Evolutionary conservation across 495 filamentous ascomycete genomes (phyloP), one percentile per base, ranked within the genome.

Genomic region (Penicillium cinerascens): DNA sequence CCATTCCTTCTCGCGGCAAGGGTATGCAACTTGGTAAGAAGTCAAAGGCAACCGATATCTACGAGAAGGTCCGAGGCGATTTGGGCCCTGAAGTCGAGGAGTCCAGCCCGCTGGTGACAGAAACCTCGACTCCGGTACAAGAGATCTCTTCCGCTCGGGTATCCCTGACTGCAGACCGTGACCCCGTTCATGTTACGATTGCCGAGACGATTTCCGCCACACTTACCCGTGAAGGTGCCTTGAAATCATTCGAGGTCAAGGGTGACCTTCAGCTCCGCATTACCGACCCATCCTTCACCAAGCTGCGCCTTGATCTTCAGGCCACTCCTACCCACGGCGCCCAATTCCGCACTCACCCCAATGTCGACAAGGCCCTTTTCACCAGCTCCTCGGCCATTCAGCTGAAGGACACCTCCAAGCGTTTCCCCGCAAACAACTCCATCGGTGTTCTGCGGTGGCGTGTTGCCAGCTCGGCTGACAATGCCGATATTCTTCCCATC

Each of bases 21-120:
- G 93, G 93, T 45, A 97, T 98, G 93, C 92, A 97, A 69, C 74
- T 98, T 36, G 95, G 93, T 70, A 96, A 96, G 79, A 97, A 97
- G 73, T 95, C 89, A 29, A 96, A 96, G 77, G 88, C 87, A 25
- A 93, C 89, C 13, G 89, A 93, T 71, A 96, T 97, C 79, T 97
- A 95, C 62, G 92, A 97, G 68, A 87, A 87, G 57, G 90, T 98
- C n/a, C 83, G 88, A 58, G 87, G 87, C 43, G 92, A 97, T 52
- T 69, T 97, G 44, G 91, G 90, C 10, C 81, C 87, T 27, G 88
- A 92, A 60, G 80, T 78, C 4, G 86, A 88, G 63, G 87, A 92
- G 50, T 80, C 86, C 42, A 81, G 81, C 33, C 91, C 92, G 10
- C 75, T 97, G 16, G 86, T 92, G 9, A 80, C 85, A 26, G 71